Evolutionary conservation across 73 alveolate species (phyloP), one percentile per base, ranked within the genome.

Genomic region (Paramecium sexaurelia): DNA sequence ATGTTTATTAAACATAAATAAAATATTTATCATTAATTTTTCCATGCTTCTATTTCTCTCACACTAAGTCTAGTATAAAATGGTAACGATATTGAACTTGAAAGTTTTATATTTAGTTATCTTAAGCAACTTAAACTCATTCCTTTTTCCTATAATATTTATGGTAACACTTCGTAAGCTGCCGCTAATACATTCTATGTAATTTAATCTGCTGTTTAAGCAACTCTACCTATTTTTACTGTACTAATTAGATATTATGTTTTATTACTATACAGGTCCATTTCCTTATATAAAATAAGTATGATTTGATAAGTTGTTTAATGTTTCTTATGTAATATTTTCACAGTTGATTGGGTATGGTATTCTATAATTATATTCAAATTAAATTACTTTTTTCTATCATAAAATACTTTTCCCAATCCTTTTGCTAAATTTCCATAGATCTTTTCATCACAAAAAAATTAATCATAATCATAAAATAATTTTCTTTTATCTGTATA

Each of bases 331-430:
- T 61, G 39, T 82, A 10, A 88, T 55, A 33, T 88, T 66, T 24
- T 88, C 75, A 15, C 93, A 86, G 37, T 67, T 29, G 5, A 88
- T 69, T 10, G 94, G 91, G 40, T 41, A 68, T 17, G 94, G 94
- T 26, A 88, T 88, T 88, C 94, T 88, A 10, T 26, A n/a, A n/a
- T n/a, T n/a, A 56, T 17, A 10, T 20, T 24, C 5, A 41, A 41
- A 24, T 41, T 41, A 6, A 19, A 29, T 41, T 69, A 97, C 97
- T 96, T 97, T 95, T 97, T 97, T 75, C 95, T 55, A 5, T 85
- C 92, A 94, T 97, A 97, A 90, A 97, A 97, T 39, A 94, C 84
- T 90, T 95, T 97, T 55, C 99, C 99, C 35, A 96, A 92, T 15
- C 84, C 47, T 78, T 95, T 94, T 43, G 97, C 96, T 45, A 96